phyloP scores from a whole-genome alignment of 1,284 basidiomycete genomes.

The Pterula multifida region DNA sequence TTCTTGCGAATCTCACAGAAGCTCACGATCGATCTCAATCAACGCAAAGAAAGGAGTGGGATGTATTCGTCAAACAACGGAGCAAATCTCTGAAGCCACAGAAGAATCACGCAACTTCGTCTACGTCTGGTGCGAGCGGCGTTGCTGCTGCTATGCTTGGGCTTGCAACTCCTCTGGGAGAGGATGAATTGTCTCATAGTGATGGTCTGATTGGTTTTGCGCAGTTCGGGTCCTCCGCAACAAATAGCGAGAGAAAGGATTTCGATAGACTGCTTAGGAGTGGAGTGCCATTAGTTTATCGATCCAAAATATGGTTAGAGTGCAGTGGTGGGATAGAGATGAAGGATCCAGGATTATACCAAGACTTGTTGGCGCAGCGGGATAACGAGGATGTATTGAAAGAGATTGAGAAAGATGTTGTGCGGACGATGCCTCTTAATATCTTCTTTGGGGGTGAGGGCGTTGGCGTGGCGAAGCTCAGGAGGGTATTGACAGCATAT shows the following conservation, averaged over 20 bases:
- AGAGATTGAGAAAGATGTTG: conserved; percentile 96
- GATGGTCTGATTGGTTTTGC: conserved; percentile 79
- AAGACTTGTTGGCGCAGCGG: conserved; percentile 63
- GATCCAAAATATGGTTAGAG: conserved; percentile 85
- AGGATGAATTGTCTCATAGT: conserved; percentile 60
- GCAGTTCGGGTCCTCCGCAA: conserved; percentile 65
- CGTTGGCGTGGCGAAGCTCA: conserved; percentile 83
- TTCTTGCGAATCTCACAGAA: conserved; percentile 74
- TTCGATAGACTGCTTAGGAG: conserved; percentile 71
- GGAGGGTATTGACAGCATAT: conserved; percentile 84
- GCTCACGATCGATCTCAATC: conserved; percentile 81
- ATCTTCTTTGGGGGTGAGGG: conserved; percentile 96
- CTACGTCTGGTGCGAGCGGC: conserved; percentile 19
- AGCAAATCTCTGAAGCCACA: conserved; percentile 25
- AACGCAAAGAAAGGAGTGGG: conserved; percentile 75
- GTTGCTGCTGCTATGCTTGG: conserved; percentile 51
- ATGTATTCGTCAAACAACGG: conserved; percentile 69
- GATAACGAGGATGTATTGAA: conserved; percentile 43
- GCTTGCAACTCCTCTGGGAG: conserved; percentile 46
- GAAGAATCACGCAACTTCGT: conserved; percentile 14
- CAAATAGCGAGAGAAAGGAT: conserved; percentile 61
- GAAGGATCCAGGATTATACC: conserved; percentile 85
- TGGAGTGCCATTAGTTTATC: conserved; percentile 84
- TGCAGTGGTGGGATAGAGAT: conserved; percentile 88
- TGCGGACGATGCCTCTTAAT: conserved; percentile 90